A percentile compares a stretch with the other conserved stretches of the same genome.
Evolutionary conservation across 768 basidiomycete genomes (phyloP).

Genomic region (Trichaptum fuscoviolaceum): DNA sequence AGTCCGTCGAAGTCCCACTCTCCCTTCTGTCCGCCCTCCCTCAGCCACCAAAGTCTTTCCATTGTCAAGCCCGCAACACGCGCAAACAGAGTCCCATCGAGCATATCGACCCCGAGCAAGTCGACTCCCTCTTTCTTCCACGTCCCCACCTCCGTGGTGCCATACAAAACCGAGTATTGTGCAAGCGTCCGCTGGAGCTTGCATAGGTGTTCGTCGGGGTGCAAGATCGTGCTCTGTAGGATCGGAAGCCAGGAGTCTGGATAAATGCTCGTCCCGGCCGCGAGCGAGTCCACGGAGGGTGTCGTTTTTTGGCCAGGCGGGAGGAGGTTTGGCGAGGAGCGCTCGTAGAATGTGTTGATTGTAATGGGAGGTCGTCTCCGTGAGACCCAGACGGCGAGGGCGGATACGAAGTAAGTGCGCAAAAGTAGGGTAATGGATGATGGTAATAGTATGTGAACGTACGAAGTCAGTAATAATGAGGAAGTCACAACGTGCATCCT

Average conservation of each 20-base stretch:
- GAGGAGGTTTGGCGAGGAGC: constrained; percentile 12
- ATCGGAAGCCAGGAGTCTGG: constrained; percentile 60
- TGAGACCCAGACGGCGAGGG: constrained; percentile 50
- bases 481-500: constrained; percentile 69
- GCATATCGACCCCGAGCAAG: constrained; percentile 21
- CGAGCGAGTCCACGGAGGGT: constrained; percentile 18
- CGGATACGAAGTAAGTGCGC: constrained; percentile 49
- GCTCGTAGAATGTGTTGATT: constrained; percentile 43
- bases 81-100: constrained; percentile 34
- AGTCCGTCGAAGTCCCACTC: constrained; percentile 27
- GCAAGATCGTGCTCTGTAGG: constrained; percentile 44
- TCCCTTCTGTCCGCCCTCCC: constrained; percentile 27
- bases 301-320: background rate
- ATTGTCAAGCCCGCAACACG: constrained; percentile 25
- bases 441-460: constrained; percentile 19
- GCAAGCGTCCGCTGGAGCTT: constrained; percentile 43
- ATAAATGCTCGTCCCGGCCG: background rate
- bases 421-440: constrained; percentile 47
- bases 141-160: constrained; percentile 10
- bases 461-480: constrained; percentile 51
- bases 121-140: constrained; percentile 14
- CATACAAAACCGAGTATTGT: constrained; percentile 42
- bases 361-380: constrained; percentile 50
- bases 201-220: constrained; percentile 51
- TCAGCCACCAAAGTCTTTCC: constrained; percentile 33